These are phyloP conservation scores for Leucogyrophana mollusca DNA, from an alignment of 768 basidiomycete species.

Conservation along the genomic window DNA sequence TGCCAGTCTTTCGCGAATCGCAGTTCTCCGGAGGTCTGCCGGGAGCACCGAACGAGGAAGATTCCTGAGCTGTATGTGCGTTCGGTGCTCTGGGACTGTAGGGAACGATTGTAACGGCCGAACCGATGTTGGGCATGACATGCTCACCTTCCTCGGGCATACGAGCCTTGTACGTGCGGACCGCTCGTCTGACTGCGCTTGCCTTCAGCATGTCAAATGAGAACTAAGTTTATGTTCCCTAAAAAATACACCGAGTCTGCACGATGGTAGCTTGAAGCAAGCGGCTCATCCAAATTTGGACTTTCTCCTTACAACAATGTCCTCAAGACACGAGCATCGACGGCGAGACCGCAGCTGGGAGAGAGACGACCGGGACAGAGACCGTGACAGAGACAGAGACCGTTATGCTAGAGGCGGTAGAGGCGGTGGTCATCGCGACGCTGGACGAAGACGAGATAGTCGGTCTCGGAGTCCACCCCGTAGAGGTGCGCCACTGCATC, in stretches of 20 bases:
- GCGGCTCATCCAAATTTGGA: background rate
- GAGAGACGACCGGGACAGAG: constrained; percentile 34
- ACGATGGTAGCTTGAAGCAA: too few species aligned
- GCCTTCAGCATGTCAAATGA: constrained; percentile 27
- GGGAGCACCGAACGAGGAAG: constrained; percentile 54
- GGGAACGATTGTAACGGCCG: background rate
- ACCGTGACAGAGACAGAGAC: constrained; percentile 48
- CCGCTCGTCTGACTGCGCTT: constrained; percentile 20
- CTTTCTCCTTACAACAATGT: constrained; percentile 39
- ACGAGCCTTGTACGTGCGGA: background rate
- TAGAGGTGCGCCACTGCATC: constrained; percentile 24
- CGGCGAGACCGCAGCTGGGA: constrained; percentile 68
- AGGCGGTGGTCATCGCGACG: constrained; percentile 30
- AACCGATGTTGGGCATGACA: background rate
- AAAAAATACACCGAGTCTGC: too few species aligned
- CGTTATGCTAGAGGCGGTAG: constrained; percentile 40
- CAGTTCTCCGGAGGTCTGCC: constrained; percentile 49
- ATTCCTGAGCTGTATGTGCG: constrained; percentile 46
- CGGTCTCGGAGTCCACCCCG: constrained; percentile 39
- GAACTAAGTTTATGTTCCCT: too few species aligned
- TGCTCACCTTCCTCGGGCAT: background rate
- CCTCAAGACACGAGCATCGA: constrained; percentile 54
- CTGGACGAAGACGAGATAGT: constrained; percentile 34
- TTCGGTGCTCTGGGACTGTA: constrained; percentile 21
- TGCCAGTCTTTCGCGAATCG: constrained; percentile 39